Percentiles rank a stretch among this genome's conserved stretches.
Evolutionary conservation across 1,139 yeast genomes (phyloP).

Genomic region (Candida neerlandica): DNA sequence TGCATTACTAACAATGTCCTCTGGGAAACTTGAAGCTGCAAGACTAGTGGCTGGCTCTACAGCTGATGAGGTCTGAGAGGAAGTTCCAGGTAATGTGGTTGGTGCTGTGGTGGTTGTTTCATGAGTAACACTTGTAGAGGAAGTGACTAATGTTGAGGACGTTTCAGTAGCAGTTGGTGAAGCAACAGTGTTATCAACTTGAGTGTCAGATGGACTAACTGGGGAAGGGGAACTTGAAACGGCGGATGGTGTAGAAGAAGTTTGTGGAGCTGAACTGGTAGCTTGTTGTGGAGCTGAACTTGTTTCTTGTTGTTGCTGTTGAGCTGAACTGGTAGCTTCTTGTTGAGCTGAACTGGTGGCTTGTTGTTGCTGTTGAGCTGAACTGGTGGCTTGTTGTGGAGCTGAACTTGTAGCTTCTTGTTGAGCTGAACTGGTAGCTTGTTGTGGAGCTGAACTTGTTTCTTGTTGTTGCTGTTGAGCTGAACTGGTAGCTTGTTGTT

Average conservation of each 20-base stretch:
- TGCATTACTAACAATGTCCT: not conserved
- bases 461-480: not conserved
- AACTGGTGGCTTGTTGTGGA: not conserved
- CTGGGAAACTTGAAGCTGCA: not conserved
- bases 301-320: not conserved
- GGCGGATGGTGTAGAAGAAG: constrained; percentile 1
- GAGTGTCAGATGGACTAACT: constrained; percentile 1
- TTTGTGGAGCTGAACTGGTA: not conserved
- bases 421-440: not conserved
- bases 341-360: not conserved
- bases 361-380: not conserved
- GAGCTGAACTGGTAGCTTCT: not conserved
- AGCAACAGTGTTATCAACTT: constrained; percentile 4
- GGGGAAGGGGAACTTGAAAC: constrained; percentile 2
- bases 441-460: not conserved
- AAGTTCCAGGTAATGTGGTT: constrained; percentile 3
- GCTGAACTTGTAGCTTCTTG: too few relatives aligned
- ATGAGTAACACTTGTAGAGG: constrained; percentile 6
- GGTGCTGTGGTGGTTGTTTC: constrained; percentile 7
- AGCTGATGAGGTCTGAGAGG: not conserved
- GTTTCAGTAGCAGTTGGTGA: constrained; percentile 6
- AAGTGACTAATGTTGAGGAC: constrained; percentile 4
- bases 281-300: not conserved
- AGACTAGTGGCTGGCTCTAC: not conserved
- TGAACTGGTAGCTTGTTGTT: not conserved